A percentile compares a stretch with the other conserved stretches of the same genome.
phyloP scores from a whole-genome alignment of 2,329 filamentous ascomycete genomes.

The Volutella citrinella region DNA sequence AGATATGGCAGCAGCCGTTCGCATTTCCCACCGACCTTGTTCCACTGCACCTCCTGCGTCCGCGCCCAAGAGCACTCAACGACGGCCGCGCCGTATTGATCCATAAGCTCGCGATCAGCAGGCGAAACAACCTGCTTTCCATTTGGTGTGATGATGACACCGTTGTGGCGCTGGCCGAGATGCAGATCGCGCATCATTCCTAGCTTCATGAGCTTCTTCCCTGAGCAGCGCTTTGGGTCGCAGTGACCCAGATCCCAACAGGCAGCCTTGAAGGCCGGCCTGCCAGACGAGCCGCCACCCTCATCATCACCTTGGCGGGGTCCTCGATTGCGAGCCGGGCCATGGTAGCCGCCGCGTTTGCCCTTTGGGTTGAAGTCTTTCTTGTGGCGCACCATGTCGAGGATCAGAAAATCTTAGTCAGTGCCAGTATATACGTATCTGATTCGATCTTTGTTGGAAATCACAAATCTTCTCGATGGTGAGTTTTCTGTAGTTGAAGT shows the following conservation, averaged over 20 bases:
- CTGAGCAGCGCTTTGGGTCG: conserved; percentile 93
- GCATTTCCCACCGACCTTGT: conserved; percentile 87
- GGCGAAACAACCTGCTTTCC: conserved; percentile 82
- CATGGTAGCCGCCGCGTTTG: conserved; percentile 62
- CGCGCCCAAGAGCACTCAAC: conserved; percentile 98
- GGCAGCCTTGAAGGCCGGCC: conserved; percentile 77
- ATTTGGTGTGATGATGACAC: conserved; percentile 93
- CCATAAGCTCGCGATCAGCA: conserved; percentile 76
- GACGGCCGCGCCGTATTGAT: conserved; percentile 88
- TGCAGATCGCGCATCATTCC: conserved; percentile 92
- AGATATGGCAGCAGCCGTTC: conserved; percentile 90
- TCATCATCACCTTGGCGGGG: conserved; percentile 43
- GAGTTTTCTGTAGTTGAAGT: too few species aligned
- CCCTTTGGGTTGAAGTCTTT: conserved; percentile 76
- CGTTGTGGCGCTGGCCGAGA: conserved; percentile 85
- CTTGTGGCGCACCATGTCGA: conserved; percentile 86
- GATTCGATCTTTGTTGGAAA: too few species aligned
- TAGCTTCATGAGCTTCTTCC: conserved; percentile 88
- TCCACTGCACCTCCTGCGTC: conserved; percentile 87
- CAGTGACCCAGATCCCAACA: conserved; percentile 99
- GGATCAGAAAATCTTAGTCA: conserved; percentile 1
- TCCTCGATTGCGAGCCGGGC: conserved; percentile 48
- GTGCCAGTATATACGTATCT: too few species aligned
- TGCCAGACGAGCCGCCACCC: conserved; percentile 32
- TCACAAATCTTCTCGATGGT: too few species aligned